These are phyloP conservation scores for Davidsoniella eucalypti DNA, from an alignment of 2,329 filamentous ascomycete genomes.

Conservation along the genomic window DNA sequence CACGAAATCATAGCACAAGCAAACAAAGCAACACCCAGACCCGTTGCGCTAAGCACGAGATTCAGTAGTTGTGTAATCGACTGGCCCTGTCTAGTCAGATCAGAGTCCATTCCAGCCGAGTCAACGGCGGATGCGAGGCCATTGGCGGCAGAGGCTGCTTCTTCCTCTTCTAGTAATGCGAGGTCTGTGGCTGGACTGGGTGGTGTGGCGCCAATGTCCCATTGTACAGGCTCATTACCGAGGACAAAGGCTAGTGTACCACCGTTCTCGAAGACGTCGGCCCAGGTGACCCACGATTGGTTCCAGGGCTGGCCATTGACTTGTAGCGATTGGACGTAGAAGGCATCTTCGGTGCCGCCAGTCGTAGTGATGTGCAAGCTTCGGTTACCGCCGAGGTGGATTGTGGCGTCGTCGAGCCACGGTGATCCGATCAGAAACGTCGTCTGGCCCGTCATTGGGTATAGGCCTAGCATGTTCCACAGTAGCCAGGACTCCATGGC, in stretches of 20 bases:
- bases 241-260: conserved; percentile 48
- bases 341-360: conserved; percentile 20
- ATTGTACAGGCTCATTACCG: conserved; percentile 33
- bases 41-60: background rate
- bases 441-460: conserved; percentile 51
- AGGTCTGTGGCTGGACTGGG: conserved; percentile 34
- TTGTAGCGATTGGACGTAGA: conserved; percentile 48
- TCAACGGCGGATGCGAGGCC: too few relatives aligned
- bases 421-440: conserved; percentile 49
- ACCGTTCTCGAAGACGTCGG: conserved; percentile 47
- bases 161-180: too few relatives aligned
- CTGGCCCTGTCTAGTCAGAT: background rate
- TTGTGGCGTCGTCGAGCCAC: conserved; percentile 43
- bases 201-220: conserved; percentile 42
- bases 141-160: too few relatives aligned
- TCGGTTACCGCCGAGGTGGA: conserved; percentile 39
- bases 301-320: conserved; percentile 48
- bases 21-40: background rate
- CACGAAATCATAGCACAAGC: background rate
- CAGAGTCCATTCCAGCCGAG: too few relatives aligned
- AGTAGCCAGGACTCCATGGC: conserved; percentile 57
- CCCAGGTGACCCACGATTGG: conserved; percentile 48
- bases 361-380: conserved; percentile 36
- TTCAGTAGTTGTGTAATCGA: background rate
- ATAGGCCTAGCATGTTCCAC: conserved; percentile 53